These are phyloP conservation scores for Neurospora sp. DNA, from an alignment of 495 filamentous ascomycete genomes.

Conservation along the genomic window DNA sequence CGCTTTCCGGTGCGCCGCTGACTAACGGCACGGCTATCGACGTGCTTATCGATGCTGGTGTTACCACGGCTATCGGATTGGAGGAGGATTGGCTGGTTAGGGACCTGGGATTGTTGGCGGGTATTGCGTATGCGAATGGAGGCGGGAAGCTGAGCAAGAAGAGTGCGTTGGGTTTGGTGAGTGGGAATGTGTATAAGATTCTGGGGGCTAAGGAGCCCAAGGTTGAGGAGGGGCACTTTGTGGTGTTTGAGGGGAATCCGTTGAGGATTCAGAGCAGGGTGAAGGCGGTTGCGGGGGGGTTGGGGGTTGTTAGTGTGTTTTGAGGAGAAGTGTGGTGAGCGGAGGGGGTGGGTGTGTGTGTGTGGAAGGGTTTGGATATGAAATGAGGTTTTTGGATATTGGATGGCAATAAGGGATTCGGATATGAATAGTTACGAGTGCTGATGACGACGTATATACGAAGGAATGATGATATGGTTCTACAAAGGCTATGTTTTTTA, in stretches of 20 bases:
- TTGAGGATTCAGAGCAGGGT: conserved; percentile 32
- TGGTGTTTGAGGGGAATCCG: conserved; percentile 37
- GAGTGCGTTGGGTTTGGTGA: conserved; percentile 27
- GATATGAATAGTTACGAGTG: not conserved
- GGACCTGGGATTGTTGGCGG: conserved; percentile 37
- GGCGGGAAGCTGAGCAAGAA: conserved; percentile 37
- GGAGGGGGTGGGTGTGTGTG: no score
- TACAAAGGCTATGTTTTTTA: no score
- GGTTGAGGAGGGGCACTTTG: conserved; percentile 24
- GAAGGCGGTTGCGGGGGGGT: conserved; percentile 28
- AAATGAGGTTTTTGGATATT: no score
- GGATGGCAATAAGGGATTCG: not conserved
- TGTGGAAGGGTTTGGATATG: not conserved
- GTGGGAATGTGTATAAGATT: conserved; percentile 38
- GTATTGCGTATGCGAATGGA: conserved; percentile 39
- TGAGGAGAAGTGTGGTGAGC: not conserved
- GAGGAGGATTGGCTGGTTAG: conserved; percentile 41
- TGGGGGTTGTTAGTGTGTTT: conserved; percentile 24
- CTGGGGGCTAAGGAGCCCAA: conserved; percentile 28
- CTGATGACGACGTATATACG: not conserved
- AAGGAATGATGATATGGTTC: not conserved
- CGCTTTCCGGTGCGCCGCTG: conserved; percentile 40
- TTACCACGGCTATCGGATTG: conserved; percentile 34
- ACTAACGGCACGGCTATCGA: conserved; percentile 42
- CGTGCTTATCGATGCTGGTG: conserved; percentile 33